phyloP scores from a whole-genome alignment of 495 filamentous ascomycete genomes.

The Tuber brumale region DNA sequence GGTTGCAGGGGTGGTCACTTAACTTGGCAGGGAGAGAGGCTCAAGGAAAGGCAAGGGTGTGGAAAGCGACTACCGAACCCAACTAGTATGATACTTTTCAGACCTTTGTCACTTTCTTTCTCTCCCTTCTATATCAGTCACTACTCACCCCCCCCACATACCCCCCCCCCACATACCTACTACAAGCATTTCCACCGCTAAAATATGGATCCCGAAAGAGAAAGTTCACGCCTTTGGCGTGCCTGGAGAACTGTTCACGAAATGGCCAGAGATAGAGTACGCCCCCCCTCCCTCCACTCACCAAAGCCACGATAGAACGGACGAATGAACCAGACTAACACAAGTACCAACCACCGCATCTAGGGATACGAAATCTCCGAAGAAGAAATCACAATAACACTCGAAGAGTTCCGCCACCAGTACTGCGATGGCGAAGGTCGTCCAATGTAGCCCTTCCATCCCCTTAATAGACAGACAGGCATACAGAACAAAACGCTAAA shows the following conservation, averaged over 20 bases:
- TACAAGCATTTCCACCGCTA: constrained; percentile 3
- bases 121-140: background rate
- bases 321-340: background rate
- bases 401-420: constrained; percentile 63
- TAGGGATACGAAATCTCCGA: constrained; percentile 90
- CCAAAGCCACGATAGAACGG: background rate
- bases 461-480: background rate
- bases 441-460: constrained; percentile 31
- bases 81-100: no score
- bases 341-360: constrained; percentile 11
- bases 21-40: background rate
- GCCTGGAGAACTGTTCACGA: constrained; percentile 81
- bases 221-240: constrained; percentile 71
- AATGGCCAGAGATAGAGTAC: constrained; percentile 76
- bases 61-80: no score
- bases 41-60: background rate
- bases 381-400: constrained; percentile 74
- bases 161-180: background rate
- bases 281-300: constrained; percentile 27
- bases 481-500: background rate
- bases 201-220: constrained; percentile 54
- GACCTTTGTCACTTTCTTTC: background rate
- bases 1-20: background rate
- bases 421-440: constrained; percentile 64
- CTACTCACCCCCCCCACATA: background rate